Conservation (phyloP, 2,329 filamentous ascomycete species). For the Pezizomycotina sp. region DNA sequence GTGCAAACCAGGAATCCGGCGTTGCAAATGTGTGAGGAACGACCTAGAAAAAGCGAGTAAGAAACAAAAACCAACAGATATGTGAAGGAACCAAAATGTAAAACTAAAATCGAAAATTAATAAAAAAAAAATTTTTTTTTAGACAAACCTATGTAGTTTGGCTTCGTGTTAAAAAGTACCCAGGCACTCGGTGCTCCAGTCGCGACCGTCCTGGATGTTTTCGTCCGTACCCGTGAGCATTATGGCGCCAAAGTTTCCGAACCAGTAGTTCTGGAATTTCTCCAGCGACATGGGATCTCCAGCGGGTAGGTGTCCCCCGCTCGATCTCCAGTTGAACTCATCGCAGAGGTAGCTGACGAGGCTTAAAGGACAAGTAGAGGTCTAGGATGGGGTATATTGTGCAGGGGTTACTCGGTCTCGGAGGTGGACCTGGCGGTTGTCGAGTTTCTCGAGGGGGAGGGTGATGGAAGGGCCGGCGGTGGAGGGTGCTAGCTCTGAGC, state of each 20-base stretch:
- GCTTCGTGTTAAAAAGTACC: slow-evolving; percentile 10
- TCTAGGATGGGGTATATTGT: no score
- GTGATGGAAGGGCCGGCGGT: no score
- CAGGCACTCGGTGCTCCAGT: slow-evolving; percentile 51
- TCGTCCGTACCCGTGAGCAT: slow-evolving; percentile 50
- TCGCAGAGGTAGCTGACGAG: no score
- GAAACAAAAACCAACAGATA: neutral
- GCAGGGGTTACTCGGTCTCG: no score
- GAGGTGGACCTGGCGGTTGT: no score
- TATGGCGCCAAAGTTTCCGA: slow-evolving; percentile 54
- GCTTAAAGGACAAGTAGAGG: no score
- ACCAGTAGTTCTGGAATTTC: slow-evolving; percentile 54
- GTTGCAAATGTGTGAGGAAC: slow-evolving; percentile 61
- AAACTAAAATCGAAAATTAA: neutral
- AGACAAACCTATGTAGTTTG: neutral
- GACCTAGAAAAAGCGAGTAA: slow-evolving; percentile 28
- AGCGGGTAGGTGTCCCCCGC: slow-evolving; percentile 59
- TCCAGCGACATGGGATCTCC: slow-evolving; percentile 44
- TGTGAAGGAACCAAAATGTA: neutral
- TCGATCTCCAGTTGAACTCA: slow-evolving; percentile 54
- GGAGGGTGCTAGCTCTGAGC: no score
- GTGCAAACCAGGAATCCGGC: slow-evolving; percentile 63
- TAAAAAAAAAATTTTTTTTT: neutral
- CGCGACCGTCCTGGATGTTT: slow-evolving; percentile 31
- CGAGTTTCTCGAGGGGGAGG: no score